phyloP scores from a whole-genome alignment of 805 yeast genomes.

The Spathaspora gorwiae region DNA sequence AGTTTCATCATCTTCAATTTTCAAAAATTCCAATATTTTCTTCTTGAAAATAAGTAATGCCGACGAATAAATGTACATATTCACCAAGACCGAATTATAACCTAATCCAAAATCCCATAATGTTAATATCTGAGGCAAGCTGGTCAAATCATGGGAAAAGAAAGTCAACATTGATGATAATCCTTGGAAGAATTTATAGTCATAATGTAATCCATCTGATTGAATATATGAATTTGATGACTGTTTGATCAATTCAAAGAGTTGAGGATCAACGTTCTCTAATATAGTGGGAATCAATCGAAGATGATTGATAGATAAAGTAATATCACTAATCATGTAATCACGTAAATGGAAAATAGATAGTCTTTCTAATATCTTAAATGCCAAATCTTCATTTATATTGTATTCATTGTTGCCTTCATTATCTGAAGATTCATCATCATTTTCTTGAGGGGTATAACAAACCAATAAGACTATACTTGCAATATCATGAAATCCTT shows the following conservation, averaged over 20 bases:
- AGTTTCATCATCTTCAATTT: slow-evolving; percentile 7
- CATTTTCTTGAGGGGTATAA: slow-evolving; percentile 8
- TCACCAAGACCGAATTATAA: slow-evolving; percentile 48
- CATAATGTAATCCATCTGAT: slow-evolving; percentile 24
- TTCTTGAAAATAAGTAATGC: slow-evolving; percentile 44
- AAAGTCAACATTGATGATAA: slow-evolving; percentile 74
- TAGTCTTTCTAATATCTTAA: slow-evolving; percentile 48
- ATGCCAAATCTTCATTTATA: slow-evolving; percentile 28
- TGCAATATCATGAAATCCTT: slow-evolving; percentile 89
- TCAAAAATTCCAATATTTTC: slow-evolving; percentile 31
- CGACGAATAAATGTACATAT: slow-evolving; percentile 60
- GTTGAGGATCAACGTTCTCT: slow-evolving; percentile 40
- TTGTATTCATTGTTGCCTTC: slow-evolving; percentile 5
- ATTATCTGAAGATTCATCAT: slow-evolving; percentile 12
- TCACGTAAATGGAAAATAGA: slow-evolving; percentile 69
- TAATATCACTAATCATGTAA: slow-evolving; percentile 71
- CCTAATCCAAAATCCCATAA: slow-evolving; percentile 70
- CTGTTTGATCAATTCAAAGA: slow-evolving; percentile 41
- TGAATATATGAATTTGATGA: slow-evolving; percentile 20
- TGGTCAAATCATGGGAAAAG: slow-evolving; percentile 65
- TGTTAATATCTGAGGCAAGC: slow-evolving; percentile 44
- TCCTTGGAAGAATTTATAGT: slow-evolving; percentile 50
- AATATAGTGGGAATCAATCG: slow-evolving; percentile 62
- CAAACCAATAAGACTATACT: slow-evolving; percentile 58
- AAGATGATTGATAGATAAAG: slow-evolving; percentile 63